phyloP scores from a whole-genome alignment of 768 basidiomycete genomes.

The Mycena haematopus region DNA sequence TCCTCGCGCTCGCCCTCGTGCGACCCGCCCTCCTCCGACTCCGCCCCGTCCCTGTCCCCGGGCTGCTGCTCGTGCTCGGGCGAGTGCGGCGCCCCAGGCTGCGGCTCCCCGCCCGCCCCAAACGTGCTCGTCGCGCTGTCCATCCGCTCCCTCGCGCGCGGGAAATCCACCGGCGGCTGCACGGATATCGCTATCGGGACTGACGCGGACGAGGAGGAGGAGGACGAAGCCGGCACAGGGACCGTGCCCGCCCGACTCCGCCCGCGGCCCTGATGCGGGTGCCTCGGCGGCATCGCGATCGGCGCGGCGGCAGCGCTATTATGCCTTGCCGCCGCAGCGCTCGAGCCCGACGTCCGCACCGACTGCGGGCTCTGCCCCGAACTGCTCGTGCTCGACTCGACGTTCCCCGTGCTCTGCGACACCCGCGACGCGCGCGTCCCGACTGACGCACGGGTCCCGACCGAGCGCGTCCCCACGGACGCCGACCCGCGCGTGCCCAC shows the following conservation, averaged over 20 bases:
- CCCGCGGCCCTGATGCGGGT: slow-evolving; percentile 34
- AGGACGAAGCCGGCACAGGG: slow-evolving; percentile 28
- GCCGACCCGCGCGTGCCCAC: slow-evolving; percentile 40
- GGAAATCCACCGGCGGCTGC: slow-evolving; percentile 26
- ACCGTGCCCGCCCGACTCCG: slow-evolving; percentile 36
- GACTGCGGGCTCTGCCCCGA: slow-evolving; percentile 53
- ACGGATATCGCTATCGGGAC: no score
- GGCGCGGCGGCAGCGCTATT: slow-evolving; percentile 35
- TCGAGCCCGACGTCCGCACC: slow-evolving; percentile 36
- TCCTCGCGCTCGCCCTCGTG: slow-evolving; percentile 72
- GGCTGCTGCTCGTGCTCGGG: slow-evolving; percentile 14
- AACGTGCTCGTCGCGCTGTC: slow-evolving; percentile 32
- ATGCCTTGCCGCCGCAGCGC: slow-evolving; percentile 44
- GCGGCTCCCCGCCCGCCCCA: slow-evolving; percentile 13
- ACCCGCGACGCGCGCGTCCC: no score
- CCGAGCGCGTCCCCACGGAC: slow-evolving; percentile 31
- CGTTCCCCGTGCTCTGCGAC: slow-evolving; percentile 69
- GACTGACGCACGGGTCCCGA: no score
- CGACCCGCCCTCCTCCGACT: slow-evolving; percentile 60
- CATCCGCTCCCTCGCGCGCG: slow-evolving; percentile 22
- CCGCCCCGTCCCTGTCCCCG: slow-evolving; percentile 37
- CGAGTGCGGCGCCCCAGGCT: slow-evolving; percentile 6
- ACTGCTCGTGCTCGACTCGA: slow-evolving; percentile 64
- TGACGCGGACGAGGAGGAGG: slow-evolving; percentile 1
- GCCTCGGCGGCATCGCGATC: slow-evolving; percentile 52